phyloP scores from a whole-genome alignment of 1,284 basidiomycete species.

The Malassezia arunalokei region DNA sequence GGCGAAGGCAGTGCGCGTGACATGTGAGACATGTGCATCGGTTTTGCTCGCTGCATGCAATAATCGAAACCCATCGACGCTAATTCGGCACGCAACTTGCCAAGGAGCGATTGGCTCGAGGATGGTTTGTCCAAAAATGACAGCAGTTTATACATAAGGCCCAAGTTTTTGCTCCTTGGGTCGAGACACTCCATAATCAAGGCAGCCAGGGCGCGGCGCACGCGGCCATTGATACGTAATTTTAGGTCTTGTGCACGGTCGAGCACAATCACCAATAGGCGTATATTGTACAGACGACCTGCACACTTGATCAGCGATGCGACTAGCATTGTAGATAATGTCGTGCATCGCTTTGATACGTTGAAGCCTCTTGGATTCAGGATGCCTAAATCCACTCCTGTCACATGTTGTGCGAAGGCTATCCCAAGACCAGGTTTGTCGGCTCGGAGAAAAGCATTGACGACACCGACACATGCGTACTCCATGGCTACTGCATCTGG shows the following conservation, averaged over 20 bases:
- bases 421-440: not conserved
- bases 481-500: not conserved
- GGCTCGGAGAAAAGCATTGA: not conserved
- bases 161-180: not conserved
- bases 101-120: too few relatives aligned
- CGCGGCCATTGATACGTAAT: conserved; percentile 4
- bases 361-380: not conserved
- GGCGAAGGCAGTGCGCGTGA: too few relatives aligned
- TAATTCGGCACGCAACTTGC: too few relatives aligned
- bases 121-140: too few relatives aligned
- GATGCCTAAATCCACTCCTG: not conserved
- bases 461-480: conserved; percentile 7
- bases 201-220: conserved; percentile 9
- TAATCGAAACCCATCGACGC: too few relatives aligned
- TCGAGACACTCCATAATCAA: conserved; percentile 2
- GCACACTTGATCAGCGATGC: conserved; percentile 12
- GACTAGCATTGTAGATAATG: not conserved
- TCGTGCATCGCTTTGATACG: not conserved
- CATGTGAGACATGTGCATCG: too few relatives aligned
- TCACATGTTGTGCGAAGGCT: conserved; percentile 3
- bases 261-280: not conserved
- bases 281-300: not conserved
- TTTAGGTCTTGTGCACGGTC: not conserved
- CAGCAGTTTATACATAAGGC: too few relatives aligned
- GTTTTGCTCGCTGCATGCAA: too few relatives aligned